Base-by-base conservation (phyloP, 805 yeast species). In the Pachysolen tannophilus region DNA sequence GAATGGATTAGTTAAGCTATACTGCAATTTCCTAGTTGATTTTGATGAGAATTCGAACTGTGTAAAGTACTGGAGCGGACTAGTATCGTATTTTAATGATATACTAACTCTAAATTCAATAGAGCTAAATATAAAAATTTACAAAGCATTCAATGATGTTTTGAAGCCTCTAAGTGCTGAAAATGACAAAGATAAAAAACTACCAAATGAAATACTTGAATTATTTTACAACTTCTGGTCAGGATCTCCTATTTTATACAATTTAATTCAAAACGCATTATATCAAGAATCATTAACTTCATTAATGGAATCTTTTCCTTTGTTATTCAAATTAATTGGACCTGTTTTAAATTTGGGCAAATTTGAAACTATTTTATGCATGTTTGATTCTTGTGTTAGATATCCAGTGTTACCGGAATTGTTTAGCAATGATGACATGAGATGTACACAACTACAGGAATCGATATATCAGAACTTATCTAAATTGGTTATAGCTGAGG, bases 391-490 rank as follows among this genome's bases (percentile, higher is more conserved):
- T 11, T 75, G 86, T 38, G 73, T 82, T 1, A 61, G 83, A 27
- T 86, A 82, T 52, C 94, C 94, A 1, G 66, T 82, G 9, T 60
- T 85, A 25, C 82, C 86, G 7, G 73, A 64, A 20, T 65, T 63
- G 42, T 63, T 32, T 10, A 4, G 63, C 23, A 52, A 59, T 4
- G 95, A 86, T 50, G 59, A 63, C 27, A 48, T 55, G 14, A 71
- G 69, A 17, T 73, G 77, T 34, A 72, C 96, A 0, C 63, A 67
- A 8, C 57, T 90, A 28, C 97, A 88, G 49, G 42, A 48, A 2
- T 58, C 75, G 0, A 75, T 84, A 1, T 48, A 84, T 20, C 60
- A 60, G 1, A 71, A 71, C 26, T 49, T 88, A 17, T 56, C 47
- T 46, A 44, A 13, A 13, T 51, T 35, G 20, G 42, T 54, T 0